Conservation (phyloP, 441 rosid species). For the Pelargonium citronellum region DNA sequence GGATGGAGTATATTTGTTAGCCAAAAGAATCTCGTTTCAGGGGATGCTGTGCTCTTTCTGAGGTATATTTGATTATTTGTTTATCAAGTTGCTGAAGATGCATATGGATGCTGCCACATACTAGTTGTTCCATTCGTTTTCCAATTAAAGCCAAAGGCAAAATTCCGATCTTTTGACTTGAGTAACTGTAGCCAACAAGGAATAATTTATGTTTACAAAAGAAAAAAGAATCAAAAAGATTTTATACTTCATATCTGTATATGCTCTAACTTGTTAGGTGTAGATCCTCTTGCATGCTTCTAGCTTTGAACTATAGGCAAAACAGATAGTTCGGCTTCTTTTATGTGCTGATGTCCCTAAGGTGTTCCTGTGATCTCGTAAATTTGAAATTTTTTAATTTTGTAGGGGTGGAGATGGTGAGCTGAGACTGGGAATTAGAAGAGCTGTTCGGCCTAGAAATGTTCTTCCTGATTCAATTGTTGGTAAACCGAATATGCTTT, state of each 20-base stretch:
- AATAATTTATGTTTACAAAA: background rate
- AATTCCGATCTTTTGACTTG: background rate
- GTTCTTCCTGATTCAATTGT: slow-evolving; percentile 63
- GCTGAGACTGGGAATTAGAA: slow-evolving; percentile 80
- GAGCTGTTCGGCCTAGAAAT: slow-evolving; percentile 61
- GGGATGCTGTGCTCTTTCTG: slow-evolving; percentile 85
- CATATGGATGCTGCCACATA: background rate
- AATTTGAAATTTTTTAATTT: slow-evolving; percentile 11
- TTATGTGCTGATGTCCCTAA: too few species aligned
- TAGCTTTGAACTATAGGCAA: background rate
- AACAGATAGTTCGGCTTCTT: background rate
- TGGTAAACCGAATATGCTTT: slow-evolving; percentile 46
- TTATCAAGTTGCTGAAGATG: slow-evolving; percentile 1
- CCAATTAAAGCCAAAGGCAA: background rate
- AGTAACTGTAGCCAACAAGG: background rate
- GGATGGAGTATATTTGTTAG: slow-evolving; percentile 94
- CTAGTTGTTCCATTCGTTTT: background rate
- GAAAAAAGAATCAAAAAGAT: background rate
- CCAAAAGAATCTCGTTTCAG: slow-evolving; percentile 85
- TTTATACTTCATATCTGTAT: background rate
- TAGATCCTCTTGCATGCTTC: background rate
- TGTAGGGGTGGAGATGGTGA: slow-evolving; percentile 71
- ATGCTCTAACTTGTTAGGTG: background rate
- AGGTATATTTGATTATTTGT: slow-evolving; percentile 39
- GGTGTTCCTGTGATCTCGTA: too few species aligned